These are phyloP conservation scores for Leccinellum luteum DNA, from an alignment of 768 basidiomycete genomes.

Conservation along the genomic window DNA sequence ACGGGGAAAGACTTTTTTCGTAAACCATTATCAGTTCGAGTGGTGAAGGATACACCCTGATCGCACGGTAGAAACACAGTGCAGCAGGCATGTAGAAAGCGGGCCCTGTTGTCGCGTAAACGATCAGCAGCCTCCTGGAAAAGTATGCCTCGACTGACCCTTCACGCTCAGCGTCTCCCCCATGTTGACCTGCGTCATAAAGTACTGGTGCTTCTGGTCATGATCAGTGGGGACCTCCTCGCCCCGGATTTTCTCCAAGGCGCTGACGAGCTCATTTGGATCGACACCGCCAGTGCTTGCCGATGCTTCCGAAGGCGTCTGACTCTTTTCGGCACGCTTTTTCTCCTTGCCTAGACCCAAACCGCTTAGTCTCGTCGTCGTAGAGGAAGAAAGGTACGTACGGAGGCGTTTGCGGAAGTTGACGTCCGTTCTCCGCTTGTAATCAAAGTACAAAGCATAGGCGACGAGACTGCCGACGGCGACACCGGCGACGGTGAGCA, in stretches of 20 bases:
- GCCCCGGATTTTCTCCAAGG: slow-evolving; percentile 61
- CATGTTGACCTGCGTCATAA: slow-evolving; percentile 84
- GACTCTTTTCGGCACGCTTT: slow-evolving; percentile 78
- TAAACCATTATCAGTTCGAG: slow-evolving; percentile 94
- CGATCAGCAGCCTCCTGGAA: neutral
- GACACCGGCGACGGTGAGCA: slow-evolving; percentile 41
- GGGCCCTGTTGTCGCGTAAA: slow-evolving; percentile 55
- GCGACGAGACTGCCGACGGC: slow-evolving; percentile 60
- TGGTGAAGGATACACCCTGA: slow-evolving; percentile 92
- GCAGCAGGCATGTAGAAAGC: slow-evolving; percentile 77
- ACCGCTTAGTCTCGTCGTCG: neutral
- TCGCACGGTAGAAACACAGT: slow-evolving; percentile 87
- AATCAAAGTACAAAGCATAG: slow-evolving; percentile 93
- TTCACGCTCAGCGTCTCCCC: slow-evolving; percentile 80
- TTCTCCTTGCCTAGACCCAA: slow-evolving; percentile 76
- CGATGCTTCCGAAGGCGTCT: slow-evolving; percentile 40
- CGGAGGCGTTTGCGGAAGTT: slow-evolving; percentile 88
- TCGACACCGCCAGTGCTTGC: slow-evolving; percentile 32
- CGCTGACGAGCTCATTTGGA: slow-evolving; percentile 56
- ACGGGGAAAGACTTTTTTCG: slow-evolving; percentile 82
- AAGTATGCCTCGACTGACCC: slow-evolving; percentile 43
- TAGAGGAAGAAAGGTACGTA: slow-evolving; percentile 40
- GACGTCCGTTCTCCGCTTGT: slow-evolving; percentile 84
- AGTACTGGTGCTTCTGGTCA: slow-evolving; percentile 83
- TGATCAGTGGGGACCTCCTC: slow-evolving; percentile 69